A percentile compares a stretch with the other conserved stretches of the same genome.
Evolutionary conservation across 169 alveolate genomes (phyloP).

Genomic region (Cryptosporidium meleagridis): DNA sequence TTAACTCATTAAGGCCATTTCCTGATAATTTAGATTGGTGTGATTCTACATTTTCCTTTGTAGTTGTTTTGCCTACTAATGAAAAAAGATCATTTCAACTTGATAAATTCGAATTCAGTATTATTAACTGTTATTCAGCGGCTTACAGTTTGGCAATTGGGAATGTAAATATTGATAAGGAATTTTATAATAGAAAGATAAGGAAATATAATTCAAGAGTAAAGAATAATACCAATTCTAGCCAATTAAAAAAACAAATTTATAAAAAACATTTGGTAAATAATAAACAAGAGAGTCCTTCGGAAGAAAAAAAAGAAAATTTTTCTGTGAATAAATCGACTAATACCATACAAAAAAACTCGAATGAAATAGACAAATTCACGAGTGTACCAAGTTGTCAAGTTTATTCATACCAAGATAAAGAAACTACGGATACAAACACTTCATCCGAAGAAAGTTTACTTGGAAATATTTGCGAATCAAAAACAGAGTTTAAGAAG

Average conservation of each 20-base stretch:
- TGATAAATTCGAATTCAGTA: conserved; percentile 28
- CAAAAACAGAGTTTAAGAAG: neutral
- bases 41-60: conserved; percentile 26
- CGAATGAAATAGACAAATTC: neutral
- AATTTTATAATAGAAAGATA: conserved; percentile 6
- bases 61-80: neutral
- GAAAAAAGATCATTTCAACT: conserved; percentile 28
- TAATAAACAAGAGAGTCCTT: neutral
- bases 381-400: neutral
- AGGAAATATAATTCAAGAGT: conserved; percentile 38
- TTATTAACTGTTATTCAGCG: conserved; percentile 26
- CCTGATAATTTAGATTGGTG: conserved; percentile 67
- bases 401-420: neutral
- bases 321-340: neutral
- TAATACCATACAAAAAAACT: neutral
- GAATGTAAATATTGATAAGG: neutral
- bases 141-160: conserved; percentile 25
- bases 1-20: conserved; percentile 50
- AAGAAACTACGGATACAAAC: neutral
- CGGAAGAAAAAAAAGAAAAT: neutral
- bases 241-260: neutral
- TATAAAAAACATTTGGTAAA: neutral
- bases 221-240: neutral
- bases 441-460: neutral
- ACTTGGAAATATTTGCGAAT: neutral